These are phyloP conservation scores for Yamadazyma blattariae DNA, from an alignment of 1,139 yeast species.

Conservation along the genomic window DNA sequence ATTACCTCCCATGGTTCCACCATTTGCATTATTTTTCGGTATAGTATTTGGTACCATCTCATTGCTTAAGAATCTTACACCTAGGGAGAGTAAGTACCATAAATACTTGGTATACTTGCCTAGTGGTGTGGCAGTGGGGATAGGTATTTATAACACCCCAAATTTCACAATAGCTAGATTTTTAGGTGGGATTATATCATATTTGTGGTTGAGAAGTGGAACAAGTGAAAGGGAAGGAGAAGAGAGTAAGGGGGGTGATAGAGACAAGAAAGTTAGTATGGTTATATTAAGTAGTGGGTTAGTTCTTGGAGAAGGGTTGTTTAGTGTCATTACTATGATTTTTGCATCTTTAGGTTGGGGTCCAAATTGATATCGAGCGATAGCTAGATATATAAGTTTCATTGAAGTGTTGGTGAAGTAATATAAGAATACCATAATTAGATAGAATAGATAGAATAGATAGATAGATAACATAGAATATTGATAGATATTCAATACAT, in stretches of 20 bases:
- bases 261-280: constrained; percentile 56
- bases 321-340: constrained; percentile 78
- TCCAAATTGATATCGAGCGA: no score
- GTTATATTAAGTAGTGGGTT: constrained; percentile 89
- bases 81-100: constrained; percentile 35
- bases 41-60: constrained; percentile 68
- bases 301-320: constrained; percentile 89
- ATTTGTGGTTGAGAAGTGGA: constrained; percentile 47
- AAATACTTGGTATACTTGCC: constrained; percentile 64
- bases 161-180: constrained; percentile 92
- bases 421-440: neutral
- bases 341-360: constrained; percentile 58
- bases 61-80: constrained; percentile 53
- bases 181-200: constrained; percentile 79
- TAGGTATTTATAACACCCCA: constrained; percentile 92
- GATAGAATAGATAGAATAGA: neutral
- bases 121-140: constrained; percentile 95
- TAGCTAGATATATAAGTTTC: no score
- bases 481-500: no score
- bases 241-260: constrained; percentile 22
- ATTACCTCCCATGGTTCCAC: constrained; percentile 73
- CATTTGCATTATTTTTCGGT: constrained; percentile 66
- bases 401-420: no score
- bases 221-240: constrained; percentile 11
- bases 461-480: neutral